Percentiles rank a stretch among this genome's conserved stretches.
Conservation (phyloP, 305 asterid species). For the Solanum aculeatissimum region DNA sequence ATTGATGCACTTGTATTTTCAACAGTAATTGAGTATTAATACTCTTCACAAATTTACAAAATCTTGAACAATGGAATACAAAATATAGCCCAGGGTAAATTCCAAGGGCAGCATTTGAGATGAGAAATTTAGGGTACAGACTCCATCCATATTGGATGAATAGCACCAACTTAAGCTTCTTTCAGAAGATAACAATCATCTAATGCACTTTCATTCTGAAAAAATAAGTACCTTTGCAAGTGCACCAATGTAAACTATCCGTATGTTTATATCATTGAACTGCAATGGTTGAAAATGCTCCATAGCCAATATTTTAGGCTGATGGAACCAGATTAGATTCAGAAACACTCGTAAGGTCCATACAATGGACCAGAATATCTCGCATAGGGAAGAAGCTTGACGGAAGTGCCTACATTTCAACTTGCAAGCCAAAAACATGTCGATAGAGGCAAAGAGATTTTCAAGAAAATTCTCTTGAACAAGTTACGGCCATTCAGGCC, state of each 20-base stretch:
- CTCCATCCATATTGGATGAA: background rate
- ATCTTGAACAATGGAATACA: background rate
- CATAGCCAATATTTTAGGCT: background rate
- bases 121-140: background rate
- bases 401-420: background rate
- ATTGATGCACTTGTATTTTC: background rate
- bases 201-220: background rate
- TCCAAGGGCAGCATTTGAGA: background rate
- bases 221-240: background rate
- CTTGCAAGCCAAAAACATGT: background rate
- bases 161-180: background rate
- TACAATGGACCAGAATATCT: background rate
- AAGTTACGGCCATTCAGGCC: background rate
- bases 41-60: background rate
- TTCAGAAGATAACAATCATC: background rate
- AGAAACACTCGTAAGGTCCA: background rate
- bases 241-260: background rate
- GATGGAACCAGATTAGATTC: background rate
- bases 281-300: background rate
- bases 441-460: background rate
- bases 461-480: background rate
- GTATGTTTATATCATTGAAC: background rate
- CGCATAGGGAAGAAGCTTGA: background rate
- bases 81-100: background rate
- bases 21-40: background rate